Evolutionary conservation across 371 early-diverging fungal species (phyloP).

Genomic region (Syncephalastrum contaminatum): DNA sequence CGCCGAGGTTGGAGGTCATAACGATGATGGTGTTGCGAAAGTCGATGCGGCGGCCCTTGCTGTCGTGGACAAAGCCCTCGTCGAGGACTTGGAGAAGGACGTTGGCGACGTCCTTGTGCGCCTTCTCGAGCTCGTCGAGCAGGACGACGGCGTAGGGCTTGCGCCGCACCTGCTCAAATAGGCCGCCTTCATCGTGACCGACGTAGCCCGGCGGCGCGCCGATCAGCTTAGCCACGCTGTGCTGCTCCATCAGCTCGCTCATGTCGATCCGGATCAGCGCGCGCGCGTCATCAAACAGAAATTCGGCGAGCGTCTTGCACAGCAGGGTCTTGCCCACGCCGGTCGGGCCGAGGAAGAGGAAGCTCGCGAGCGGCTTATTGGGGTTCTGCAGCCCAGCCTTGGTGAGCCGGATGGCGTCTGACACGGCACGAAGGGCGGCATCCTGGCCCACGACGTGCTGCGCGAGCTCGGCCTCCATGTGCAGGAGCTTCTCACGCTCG

Average conservation of each 20-base stretch:
- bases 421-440: slow-evolving; percentile 75
- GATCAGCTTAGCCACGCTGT: slow-evolving; percentile 81
- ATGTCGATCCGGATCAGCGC: slow-evolving; percentile 90
- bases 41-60: slow-evolving; percentile 83
- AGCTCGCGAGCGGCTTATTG: slow-evolving; percentile 84
- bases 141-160: slow-evolving; percentile 89
- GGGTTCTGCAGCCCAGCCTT: slow-evolving; percentile 83
- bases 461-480: slow-evolving; percentile 73
- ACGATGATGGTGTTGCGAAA: slow-evolving; percentile 93
- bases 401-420: slow-evolving; percentile 70
- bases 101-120: slow-evolving; percentile 81
- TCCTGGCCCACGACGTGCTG: slow-evolving; percentile 86
- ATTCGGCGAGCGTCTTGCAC: slow-evolving; percentile 85
- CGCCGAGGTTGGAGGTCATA: slow-evolving; percentile 87
- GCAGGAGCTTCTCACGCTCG: slow-evolving; percentile 79
- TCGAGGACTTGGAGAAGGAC: slow-evolving; percentile 86
- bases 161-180: slow-evolving; percentile 89
- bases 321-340: slow-evolving; percentile 87
- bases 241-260: slow-evolving; percentile 88
- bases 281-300: slow-evolving; percentile 84
- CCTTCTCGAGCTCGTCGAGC: slow-evolving; percentile 94
- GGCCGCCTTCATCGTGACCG: slow-evolving; percentile 84
- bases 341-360: slow-evolving; percentile 93
- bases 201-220: slow-evolving; percentile 92
- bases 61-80: slow-evolving; percentile 89